Evolutionary conservation across 1,284 basidiomycete species (phyloP).

Genomic region (Trichosporon sp.): DNA sequence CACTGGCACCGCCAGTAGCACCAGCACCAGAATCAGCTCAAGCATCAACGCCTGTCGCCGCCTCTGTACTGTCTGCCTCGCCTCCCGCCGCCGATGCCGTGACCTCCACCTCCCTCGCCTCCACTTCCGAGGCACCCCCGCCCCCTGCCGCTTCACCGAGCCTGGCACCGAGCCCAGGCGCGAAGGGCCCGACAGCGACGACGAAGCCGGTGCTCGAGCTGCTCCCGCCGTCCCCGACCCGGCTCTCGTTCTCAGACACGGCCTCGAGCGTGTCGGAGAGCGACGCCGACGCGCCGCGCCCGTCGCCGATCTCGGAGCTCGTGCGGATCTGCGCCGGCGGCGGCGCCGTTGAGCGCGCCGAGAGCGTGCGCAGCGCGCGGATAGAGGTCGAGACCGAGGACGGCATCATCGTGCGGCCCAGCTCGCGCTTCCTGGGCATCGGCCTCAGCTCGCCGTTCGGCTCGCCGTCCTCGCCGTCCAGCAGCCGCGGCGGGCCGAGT

Average conservation of each 20-base stretch:
- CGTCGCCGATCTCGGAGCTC: slow-evolving; percentile 7
- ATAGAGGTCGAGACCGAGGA: background rate
- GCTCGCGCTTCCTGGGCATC: background rate
- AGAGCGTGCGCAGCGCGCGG: background rate
- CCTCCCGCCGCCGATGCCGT: background rate
- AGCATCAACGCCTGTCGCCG: background rate
- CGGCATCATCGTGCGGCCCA: background rate
- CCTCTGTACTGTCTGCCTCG: background rate
- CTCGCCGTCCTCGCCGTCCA: background rate
- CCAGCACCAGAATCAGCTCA: background rate
- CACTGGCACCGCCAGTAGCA: background rate
- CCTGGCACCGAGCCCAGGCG: background rate
- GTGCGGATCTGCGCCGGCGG: slow-evolving; percentile 17
- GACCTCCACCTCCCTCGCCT: background rate
- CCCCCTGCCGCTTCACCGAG: background rate
- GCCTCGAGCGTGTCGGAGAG: background rate
- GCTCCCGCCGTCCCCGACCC: background rate
- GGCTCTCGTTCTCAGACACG: background rate
- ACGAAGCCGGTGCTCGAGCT: background rate
- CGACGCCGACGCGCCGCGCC: background rate
- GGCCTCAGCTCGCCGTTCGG: background rate
- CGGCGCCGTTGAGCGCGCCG: background rate
- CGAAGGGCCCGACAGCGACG: background rate
- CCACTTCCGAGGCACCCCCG: background rate
- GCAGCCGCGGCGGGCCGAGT: background rate